Evolutionary conservation across 164 flowering plant genomes (phyloP).

Genomic region (Aristolochia contorta): DNA sequence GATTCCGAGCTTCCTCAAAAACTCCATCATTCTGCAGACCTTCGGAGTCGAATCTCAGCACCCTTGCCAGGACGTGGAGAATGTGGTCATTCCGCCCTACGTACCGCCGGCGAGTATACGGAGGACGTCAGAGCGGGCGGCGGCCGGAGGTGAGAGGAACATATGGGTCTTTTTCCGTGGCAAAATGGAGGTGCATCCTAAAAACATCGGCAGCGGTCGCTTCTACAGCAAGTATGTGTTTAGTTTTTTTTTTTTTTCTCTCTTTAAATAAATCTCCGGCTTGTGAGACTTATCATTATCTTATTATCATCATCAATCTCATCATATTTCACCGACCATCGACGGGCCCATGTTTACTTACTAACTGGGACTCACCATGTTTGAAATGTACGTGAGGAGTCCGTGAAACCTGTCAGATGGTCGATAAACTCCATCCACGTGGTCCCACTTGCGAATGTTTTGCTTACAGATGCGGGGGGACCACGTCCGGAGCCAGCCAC

Average conservation of each 20-base stretch:
- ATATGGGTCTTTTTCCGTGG: slow-evolving; percentile 89
- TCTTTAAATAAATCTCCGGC: not conserved
- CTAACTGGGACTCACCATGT: too few relatives aligned
- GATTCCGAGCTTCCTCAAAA: slow-evolving; percentile 59
- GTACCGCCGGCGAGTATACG: slow-evolving; percentile 53
- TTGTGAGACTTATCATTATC: not conserved
- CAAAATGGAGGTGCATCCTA: slow-evolving; percentile 94
- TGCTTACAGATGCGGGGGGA: too few relatives aligned
- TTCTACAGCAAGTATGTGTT: slow-evolving; percentile 76
- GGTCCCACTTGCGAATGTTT: too few relatives aligned
- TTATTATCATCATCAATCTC: too few relatives aligned
- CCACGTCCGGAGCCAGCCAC: too few relatives aligned
- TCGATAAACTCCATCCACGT: too few relatives aligned
- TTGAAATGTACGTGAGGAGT: too few relatives aligned
- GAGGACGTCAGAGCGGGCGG: slow-evolving; percentile 30
- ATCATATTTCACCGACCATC: too few relatives aligned
- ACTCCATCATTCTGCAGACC: slow-evolving; percentile 76
- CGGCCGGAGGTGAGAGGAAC: slow-evolving; percentile 42
- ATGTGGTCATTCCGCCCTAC: slow-evolving; percentile 77
- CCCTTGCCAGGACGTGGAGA: slow-evolving; percentile 82
- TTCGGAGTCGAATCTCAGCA: slow-evolving; percentile 71
- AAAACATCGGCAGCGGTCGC: slow-evolving; percentile 82
- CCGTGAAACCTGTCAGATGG: too few relatives aligned
- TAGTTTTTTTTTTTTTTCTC: too few relatives aligned
- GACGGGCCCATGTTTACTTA: too few relatives aligned